phyloP scores from a whole-genome alignment of 129 eudicot species.

The Glebionis coronaria region DNA sequence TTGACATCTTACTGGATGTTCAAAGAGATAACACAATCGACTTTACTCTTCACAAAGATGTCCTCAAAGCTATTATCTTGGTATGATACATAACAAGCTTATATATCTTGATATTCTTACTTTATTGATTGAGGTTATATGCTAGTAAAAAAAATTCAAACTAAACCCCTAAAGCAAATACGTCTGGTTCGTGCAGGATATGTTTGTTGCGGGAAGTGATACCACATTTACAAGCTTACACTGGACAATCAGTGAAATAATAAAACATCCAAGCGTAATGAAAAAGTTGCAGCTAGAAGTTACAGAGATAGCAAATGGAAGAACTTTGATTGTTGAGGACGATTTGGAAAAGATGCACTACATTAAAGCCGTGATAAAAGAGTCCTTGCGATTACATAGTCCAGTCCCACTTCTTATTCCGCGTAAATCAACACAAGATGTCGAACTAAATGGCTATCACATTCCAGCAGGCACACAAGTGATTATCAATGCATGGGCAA shows the following conservation, averaged over 20 bases:
- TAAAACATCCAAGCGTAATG: slow-evolving; percentile 18
- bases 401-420: slow-evolving; percentile 24
- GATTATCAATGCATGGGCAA: slow-evolving; percentile 19
- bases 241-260: slow-evolving; percentile 27
- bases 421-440: slow-evolving; percentile 12
- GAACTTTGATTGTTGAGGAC: no score
- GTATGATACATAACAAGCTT: slow-evolving; percentile 20
- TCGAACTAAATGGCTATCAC: slow-evolving; percentile 15
- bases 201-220: slow-evolving; percentile 28
- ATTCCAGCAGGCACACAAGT: slow-evolving; percentile 16
- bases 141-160: no score
- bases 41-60: slow-evolving; percentile 17
- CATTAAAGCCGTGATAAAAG: slow-evolving; percentile 28
- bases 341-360: slow-evolving; percentile 22
- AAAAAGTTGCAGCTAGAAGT: slow-evolving; percentile 28
- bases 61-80: slow-evolving; percentile 29
- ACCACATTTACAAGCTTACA: slow-evolving; percentile 17
- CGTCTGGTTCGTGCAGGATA: slow-evolving; percentile 13
- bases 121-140: no score
- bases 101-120: background rate
- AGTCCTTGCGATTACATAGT: slow-evolving; percentile 24
- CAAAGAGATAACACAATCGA: slow-evolving; percentile 12
- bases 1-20: no score
- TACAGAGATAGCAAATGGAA: slow-evolving; percentile 2
- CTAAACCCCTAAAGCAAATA: no score